Percentiles rank a stretch among this genome's conserved stretches.
These are phyloP conservation scores for Cucumis melo DNA, from an alignment of 306 rosid species.

Conservation along the genomic window DNA sequence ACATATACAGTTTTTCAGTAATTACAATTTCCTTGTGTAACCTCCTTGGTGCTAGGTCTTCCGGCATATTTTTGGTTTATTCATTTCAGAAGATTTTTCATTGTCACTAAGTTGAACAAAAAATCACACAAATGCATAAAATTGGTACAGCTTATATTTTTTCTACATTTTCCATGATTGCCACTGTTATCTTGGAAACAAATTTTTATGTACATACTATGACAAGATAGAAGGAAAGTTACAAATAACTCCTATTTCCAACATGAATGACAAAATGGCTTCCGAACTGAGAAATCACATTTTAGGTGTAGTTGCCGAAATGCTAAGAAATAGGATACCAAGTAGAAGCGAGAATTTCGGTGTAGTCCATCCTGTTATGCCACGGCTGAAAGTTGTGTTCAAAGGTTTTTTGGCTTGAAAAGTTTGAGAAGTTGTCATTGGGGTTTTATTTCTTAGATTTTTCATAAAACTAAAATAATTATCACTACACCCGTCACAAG, in stretches of 20 bases:
- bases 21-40: neutral
- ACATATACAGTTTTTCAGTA: neutral
- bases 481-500: neutral
- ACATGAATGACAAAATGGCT: neutral
- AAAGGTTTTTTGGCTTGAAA: neutral
- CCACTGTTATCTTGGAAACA: neutral
- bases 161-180: neutral
- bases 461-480: neutral
- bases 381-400: neutral
- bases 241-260: neutral
- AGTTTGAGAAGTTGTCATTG: neutral
- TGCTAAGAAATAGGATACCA: neutral
- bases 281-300: neutral
- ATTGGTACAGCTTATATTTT: neutral
- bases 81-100: neutral
- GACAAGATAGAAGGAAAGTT: neutral
- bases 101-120: neutral
- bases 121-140: neutral
- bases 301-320: neutral
- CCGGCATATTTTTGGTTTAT: neutral
- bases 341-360: neutral
- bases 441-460: neutral
- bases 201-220: neutral
- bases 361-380: neutral
- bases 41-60: neutral